Conservation (phyloP, 305 asterid genomes). For the Fraxinus sp. region DNA sequence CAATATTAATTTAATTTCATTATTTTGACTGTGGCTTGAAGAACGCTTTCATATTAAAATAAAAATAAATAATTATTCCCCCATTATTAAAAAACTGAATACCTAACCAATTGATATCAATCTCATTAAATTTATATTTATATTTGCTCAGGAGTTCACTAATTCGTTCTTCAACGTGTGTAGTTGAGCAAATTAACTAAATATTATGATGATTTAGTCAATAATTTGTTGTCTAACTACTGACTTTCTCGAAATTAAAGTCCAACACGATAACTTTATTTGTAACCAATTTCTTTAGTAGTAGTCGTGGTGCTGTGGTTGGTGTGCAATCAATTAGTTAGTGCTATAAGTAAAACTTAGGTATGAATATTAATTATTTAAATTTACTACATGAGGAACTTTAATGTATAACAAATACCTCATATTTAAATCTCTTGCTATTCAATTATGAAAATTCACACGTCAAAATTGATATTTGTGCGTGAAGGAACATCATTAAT, state of each 20-base stretch:
- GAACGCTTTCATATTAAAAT: not conserved
- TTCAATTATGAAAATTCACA: not conserved
- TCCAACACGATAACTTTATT: conserved; percentile 2
- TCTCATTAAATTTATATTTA: not conserved
- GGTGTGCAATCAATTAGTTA: not conserved
- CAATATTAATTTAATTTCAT: not conserved
- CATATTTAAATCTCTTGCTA: no score
- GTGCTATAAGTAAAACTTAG: not conserved
- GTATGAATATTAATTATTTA: not conserved
- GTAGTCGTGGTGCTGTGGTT: not conserved
- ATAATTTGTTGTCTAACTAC: conserved; percentile 18
- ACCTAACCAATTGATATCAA: not conserved
- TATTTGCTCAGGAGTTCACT: not conserved
- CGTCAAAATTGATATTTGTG: not conserved
- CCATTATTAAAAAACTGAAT: not conserved
- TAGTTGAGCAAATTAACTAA: conserved; percentile 20
- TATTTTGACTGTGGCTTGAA: not conserved
- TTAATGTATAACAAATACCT: not conserved
- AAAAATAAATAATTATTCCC: not conserved
- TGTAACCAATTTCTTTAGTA: conserved; percentile 19
- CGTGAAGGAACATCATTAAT: not conserved
- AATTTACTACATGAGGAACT: not conserved
- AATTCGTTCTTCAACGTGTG: not conserved
- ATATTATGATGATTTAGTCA: not conserved
- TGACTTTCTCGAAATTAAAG: conserved; percentile 16